phyloP scores from a whole-genome alignment of 305 asterid genomes.

The Fraxinus xanthoxyloides region DNA sequence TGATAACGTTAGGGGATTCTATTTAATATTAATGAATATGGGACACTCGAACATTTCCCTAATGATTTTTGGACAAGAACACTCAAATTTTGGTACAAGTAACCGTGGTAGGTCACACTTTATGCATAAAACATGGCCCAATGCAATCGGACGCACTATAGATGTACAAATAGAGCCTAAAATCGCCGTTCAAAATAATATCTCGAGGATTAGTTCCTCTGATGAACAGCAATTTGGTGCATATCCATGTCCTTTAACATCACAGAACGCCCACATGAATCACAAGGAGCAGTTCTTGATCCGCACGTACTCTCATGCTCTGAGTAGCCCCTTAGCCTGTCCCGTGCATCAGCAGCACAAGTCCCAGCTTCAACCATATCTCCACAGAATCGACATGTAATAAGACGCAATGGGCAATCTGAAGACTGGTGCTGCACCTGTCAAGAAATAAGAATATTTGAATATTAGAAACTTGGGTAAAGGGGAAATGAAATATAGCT shows the following conservation, averaged over 20 bases:
- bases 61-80: neutral
- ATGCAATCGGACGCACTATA: neutral
- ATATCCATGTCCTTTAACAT: slow-evolving; percentile 99
- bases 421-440: slow-evolving; percentile 88
- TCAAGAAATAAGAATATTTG: slow-evolving; percentile 1
- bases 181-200: neutral
- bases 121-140: neutral
- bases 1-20: neutral
- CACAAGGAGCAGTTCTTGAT: slow-evolving; percentile 92
- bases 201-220: slow-evolving; percentile 47
- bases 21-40: neutral
- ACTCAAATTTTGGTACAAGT: neutral
- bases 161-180: slow-evolving; percentile 2
- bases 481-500: neutral
- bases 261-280: slow-evolving; percentile 90
- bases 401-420: slow-evolving; percentile 70
- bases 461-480: neutral
- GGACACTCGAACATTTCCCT: neutral
- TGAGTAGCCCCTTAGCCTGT: slow-evolving; percentile 75
- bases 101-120: neutral
- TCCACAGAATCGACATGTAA: slow-evolving; percentile 89
- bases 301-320: slow-evolving; percentile 93
- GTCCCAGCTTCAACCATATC: slow-evolving; percentile 96
- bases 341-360: slow-evolving; percentile 71
- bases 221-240: slow-evolving; percentile 91